Conservation (phyloP, 2,329 filamentous ascomycete species). For the Fusarium drepaniforme region DNA sequence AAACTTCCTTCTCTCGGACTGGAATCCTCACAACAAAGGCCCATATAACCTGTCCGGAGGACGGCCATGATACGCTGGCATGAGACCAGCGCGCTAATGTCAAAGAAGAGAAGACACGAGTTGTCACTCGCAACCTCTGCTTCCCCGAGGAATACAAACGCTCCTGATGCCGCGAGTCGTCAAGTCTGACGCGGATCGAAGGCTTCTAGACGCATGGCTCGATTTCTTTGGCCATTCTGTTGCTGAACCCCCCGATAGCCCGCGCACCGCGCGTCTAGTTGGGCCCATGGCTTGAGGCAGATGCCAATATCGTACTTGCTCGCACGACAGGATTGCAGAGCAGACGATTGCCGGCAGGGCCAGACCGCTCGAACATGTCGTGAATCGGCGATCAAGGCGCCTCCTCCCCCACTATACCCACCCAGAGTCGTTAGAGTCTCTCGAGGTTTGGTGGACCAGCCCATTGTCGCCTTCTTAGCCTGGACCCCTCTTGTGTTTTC, state of each 20-base stretch:
- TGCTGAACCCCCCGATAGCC: neutral
- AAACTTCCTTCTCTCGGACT: neutral
- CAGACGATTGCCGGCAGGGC: conserved; percentile 17
- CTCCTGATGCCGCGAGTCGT: conserved; percentile 17
- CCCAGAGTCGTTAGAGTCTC: neutral
- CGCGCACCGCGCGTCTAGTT: conserved; percentile 9
- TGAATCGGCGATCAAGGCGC: conserved; percentile 39
- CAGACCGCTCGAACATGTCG: conserved; percentile 32
- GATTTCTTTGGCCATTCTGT: neutral
- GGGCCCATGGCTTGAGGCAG: conserved; percentile 9
- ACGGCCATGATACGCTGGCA: conserved; percentile 5
- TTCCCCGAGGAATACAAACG: neutral
- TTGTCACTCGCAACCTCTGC: neutral
- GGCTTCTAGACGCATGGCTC: neutral
- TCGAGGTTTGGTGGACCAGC: neutral
- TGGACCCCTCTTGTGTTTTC: conserved; percentile 27
- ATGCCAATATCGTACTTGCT: conserved; percentile 3
- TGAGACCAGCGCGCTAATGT: conserved; percentile 14
- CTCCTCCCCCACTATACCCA: conserved; percentile 17
- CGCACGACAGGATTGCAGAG: conserved; percentile 1
- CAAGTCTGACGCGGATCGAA: conserved; percentile 18
- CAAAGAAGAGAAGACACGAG: neutral
- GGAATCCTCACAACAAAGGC: neutral
- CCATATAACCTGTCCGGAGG: conserved; percentile 9
- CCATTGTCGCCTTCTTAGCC: conserved; percentile 18